Percentiles rank a stretch among this genome's conserved stretches.
Evolutionary conservation across 371 early-diverging fungal genomes (phyloP).

Genomic region (Mucor plumbeus): DNA sequence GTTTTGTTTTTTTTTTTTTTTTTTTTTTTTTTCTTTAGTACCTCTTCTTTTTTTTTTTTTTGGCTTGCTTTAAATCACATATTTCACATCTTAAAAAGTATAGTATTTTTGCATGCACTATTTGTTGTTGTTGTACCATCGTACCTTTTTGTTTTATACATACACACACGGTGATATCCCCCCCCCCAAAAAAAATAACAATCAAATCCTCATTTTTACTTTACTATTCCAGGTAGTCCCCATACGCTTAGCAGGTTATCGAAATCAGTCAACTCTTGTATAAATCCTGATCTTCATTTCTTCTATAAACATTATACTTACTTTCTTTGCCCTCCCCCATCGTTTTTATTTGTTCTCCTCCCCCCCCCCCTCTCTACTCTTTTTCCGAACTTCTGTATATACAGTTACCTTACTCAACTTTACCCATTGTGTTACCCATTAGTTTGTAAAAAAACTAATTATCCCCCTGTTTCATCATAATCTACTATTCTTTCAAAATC

Average conservation of each 20-base stretch:
- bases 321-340: not conserved
- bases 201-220: constrained; percentile 10
- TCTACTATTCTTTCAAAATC: not conserved
- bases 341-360: not conserved
- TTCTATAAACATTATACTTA: not conserved
- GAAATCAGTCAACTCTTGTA: constrained; percentile 5
- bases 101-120: not conserved
- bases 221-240: constrained; percentile 10
- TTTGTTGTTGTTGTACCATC: constrained; percentile 7
- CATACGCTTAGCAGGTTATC: constrained; percentile 9
- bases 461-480: constrained; percentile 2
- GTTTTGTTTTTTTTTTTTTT: not conserved
- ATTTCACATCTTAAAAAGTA: not conserved
- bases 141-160: constrained; percentile 8
- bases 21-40: not conserved
- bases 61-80: too few relatives aligned
- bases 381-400: constrained; percentile 10
- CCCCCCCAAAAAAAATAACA: constrained; percentile 3
- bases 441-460: not conserved
- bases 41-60: not conserved
- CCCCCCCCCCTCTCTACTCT: not conserved
- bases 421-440: not conserved
- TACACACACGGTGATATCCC: constrained; percentile 3
- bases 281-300: constrained; percentile 2
- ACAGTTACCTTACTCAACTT: too few relatives aligned